A percentile compares a stretch with the other conserved stretches of the same genome.
Conservation (phyloP, 2,329 filamentous ascomycete species). For the Herpotrichia juniperi region DNA sequence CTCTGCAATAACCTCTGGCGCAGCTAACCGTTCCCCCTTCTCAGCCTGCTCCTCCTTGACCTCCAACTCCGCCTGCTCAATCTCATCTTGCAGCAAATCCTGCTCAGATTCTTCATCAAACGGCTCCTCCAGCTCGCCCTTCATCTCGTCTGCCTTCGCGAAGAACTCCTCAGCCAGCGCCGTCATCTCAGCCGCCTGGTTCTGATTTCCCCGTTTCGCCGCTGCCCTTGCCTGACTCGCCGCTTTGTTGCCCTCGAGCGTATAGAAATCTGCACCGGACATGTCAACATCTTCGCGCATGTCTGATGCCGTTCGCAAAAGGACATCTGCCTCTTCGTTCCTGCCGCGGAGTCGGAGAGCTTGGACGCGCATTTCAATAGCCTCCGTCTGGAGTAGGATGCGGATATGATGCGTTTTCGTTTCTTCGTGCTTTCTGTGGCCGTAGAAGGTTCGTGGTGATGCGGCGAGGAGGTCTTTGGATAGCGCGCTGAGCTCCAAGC, state of each 20-base stretch:
- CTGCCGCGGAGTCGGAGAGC: constrained; percentile 19
- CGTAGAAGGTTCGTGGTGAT: constrained; percentile 23
- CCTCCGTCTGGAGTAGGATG: constrained; percentile 27
- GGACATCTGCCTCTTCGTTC: constrained; percentile 8
- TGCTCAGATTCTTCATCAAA: neutral
- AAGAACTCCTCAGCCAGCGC: neutral
- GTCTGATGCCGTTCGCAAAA: constrained; percentile 8
- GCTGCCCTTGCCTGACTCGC: neutral
- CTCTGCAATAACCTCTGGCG: neutral
- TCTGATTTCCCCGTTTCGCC: neutral
- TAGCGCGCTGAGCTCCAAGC: neutral
- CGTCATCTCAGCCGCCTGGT: neutral
- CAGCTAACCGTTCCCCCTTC: no score
- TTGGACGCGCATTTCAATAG: constrained; percentile 28
- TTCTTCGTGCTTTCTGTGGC: constrained; percentile 20
- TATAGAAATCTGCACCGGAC: constrained; percentile 6
- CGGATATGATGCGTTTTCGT: constrained; percentile 24
- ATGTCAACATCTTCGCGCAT: constrained; percentile 7
- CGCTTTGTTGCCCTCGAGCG: neutral
- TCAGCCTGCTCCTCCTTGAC: neutral
- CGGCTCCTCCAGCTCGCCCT: neutral
- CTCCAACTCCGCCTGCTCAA: neutral
- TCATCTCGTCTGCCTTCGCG: neutral
- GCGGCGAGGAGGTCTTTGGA: constrained; percentile 29
- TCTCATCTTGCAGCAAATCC: neutral